Evolutionary conservation across 139 green algal species (phyloP).

Genomic region (Chlamydomonas sp.): DNA sequence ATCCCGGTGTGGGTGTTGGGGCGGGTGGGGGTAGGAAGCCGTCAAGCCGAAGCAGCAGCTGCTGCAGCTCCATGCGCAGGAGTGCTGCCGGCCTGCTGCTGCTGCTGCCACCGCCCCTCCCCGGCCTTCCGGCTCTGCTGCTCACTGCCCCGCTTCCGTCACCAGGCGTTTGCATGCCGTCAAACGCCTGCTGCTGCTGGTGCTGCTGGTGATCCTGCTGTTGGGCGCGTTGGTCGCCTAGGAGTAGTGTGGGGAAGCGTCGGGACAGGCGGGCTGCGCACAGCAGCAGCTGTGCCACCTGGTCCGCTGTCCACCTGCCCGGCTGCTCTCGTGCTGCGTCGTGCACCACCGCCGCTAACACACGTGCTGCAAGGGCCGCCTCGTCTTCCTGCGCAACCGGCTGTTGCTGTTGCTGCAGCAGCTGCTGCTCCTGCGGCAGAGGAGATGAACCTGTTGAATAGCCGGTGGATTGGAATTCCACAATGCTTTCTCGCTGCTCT

Average conservation of each 20-base stretch:
- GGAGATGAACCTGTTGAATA: too few relatives aligned
- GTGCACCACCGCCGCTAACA: background rate
- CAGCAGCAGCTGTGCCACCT: constrained; percentile 3
- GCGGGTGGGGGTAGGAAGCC: background rate
- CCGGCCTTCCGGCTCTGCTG: background rate
- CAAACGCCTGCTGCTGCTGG: background rate
- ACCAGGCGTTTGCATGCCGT: background rate
- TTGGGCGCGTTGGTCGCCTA: background rate
- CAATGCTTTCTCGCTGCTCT: too few relatives aligned
- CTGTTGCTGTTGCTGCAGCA: too few relatives aligned
- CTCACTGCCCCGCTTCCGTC: background rate
- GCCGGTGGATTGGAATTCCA: too few relatives aligned
- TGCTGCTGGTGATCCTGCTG: background rate
- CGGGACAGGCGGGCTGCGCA: background rate
- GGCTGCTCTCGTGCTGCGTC: constrained; percentile 5
- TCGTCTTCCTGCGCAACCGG: background rate
- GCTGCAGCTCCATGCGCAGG: constrained; percentile 15
- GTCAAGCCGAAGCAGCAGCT: constrained; percentile 22
- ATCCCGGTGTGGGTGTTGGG: too few relatives aligned
- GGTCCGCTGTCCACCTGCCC: background rate
- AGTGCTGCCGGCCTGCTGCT: background rate
- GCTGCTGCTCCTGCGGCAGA: too few relatives aligned
- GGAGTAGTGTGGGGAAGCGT: background rate
- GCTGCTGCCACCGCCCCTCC: background rate
- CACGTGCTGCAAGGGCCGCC: background rate